These are phyloP conservation scores for Suillus occidentalis DNA, from an alignment of 768 basidiomycete species.

Conservation along the genomic window DNA sequence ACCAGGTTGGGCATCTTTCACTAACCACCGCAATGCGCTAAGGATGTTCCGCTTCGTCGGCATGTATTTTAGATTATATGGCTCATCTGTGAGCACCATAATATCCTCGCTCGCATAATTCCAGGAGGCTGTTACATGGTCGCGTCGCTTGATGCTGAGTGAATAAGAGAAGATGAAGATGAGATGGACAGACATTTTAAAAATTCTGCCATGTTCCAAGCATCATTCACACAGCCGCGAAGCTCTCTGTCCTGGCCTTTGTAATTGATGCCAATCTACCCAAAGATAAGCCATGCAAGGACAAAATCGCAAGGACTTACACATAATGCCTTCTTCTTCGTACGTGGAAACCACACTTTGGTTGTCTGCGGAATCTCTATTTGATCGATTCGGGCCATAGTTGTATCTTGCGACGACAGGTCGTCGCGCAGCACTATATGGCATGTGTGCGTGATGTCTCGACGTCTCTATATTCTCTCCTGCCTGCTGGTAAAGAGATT, in stretches of 20 bases:
- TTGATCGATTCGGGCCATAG: not conserved
- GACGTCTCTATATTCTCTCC: not conserved
- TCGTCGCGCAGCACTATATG: not conserved
- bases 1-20: conserved; percentile 55
- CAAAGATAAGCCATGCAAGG: not conserved
- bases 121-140: conserved; percentile 30
- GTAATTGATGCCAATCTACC: conserved; percentile 85
- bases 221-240: conserved; percentile 87
- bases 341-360: not conserved
- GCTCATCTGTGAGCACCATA: conserved; percentile 48
- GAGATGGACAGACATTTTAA: conserved; percentile 27
- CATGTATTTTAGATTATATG: conserved; percentile 32
- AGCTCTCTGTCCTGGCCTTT: conserved; percentile 59
- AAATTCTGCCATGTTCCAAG: conserved; percentile 70
- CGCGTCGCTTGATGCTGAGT: not conserved
- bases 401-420: not conserved
- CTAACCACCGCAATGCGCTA: conserved; percentile 56
- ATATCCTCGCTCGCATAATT: conserved; percentile 47
- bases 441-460: not conserved
- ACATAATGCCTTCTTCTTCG: not conserved
- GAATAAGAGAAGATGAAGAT: not conserved
- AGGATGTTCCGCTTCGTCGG: conserved; percentile 51
- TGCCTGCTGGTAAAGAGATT: not conserved
- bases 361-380: too few species aligned
- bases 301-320: not conserved